These are phyloP conservation scores for Tolypocladium album DNA, from an alignment of 2,329 filamentous ascomycete species.

Conservation along the genomic window DNA sequence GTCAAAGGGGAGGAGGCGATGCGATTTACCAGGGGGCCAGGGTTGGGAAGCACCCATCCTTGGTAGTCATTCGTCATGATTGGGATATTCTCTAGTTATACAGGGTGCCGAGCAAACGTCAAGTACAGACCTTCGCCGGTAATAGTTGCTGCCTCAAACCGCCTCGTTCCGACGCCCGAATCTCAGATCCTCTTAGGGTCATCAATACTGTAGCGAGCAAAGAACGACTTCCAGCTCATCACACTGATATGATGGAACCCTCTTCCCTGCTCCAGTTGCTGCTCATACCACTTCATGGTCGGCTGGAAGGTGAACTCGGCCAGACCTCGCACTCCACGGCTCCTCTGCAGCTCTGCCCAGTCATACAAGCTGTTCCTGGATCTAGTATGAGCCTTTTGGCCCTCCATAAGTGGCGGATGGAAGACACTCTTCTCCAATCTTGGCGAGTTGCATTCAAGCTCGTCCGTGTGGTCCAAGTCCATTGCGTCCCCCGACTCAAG, in stretches of 20 bases:
- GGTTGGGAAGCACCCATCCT: not conserved
- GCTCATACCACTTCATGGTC: constrained; percentile 41
- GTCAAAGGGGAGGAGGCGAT: not conserved
- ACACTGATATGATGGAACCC: constrained; percentile 39
- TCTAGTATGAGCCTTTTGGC: constrained; percentile 9
- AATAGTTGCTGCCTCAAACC: not conserved
- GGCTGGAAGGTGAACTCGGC: constrained; percentile 29
- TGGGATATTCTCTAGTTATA: not conserved
- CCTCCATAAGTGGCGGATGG: constrained; percentile 29
- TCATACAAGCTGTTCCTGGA: constrained; percentile 36
- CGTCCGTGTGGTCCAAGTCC: constrained; percentile 8
- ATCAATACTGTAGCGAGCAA: constrained; percentile 17
- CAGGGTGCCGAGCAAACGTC: not conserved
- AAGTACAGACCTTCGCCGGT: not conserved
- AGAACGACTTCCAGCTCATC: constrained; percentile 29
- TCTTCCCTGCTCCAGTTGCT: constrained; percentile 34
- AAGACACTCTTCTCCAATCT: constrained; percentile 27
- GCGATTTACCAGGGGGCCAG: not conserved
- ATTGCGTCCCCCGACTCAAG: not conserved
- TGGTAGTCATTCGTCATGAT: not conserved
- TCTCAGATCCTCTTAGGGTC: constrained; percentile 8
- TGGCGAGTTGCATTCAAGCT: constrained; percentile 8
- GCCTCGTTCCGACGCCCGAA: not conserved
- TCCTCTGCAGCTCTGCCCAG: constrained; percentile 13
- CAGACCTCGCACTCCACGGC: not conserved